Percentiles rank a stretch among this genome's conserved stretches.
Evolutionary conservation across 495 filamentous ascomycete genomes (phyloP).

Genomic region (Bombardia bombarda): DNA sequence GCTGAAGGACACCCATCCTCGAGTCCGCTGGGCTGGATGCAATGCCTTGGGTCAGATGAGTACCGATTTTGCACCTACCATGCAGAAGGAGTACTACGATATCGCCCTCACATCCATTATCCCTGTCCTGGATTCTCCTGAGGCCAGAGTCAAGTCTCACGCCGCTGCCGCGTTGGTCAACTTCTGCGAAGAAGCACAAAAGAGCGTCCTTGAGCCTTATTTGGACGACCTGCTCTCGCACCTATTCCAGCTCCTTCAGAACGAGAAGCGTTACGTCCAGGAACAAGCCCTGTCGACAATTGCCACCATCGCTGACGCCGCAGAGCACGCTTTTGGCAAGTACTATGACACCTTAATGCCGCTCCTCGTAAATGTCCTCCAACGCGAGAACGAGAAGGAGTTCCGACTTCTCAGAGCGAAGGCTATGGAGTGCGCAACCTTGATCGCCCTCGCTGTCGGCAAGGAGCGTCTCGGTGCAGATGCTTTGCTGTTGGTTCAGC

Average conservation of each 20-base stretch:
- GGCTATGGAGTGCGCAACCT: slow-evolving; percentile 98
- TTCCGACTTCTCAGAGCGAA: slow-evolving; percentile 86
- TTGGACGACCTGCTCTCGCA: slow-evolving; percentile 78
- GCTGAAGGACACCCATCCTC: slow-evolving; percentile 83
- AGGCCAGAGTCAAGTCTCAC: slow-evolving; percentile 93
- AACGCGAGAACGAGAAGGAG: slow-evolving; percentile 85
- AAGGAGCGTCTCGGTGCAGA: slow-evolving; percentile 85
- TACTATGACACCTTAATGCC: slow-evolving; percentile 97
- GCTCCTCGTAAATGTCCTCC: slow-evolving; percentile 78
- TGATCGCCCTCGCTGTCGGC: slow-evolving; percentile 93
- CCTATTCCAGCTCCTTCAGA: slow-evolving; percentile 76
- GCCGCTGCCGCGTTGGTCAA: slow-evolving; percentile 96
- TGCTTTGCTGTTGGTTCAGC: slow-evolving; percentile 74
- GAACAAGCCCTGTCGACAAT: slow-evolving; percentile 98
- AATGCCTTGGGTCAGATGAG: slow-evolving; percentile 99
- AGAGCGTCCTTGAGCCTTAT: slow-evolving; percentile 85
- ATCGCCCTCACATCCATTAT: slow-evolving; percentile 83
- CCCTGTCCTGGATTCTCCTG: slow-evolving; percentile 79
- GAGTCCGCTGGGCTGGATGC: slow-evolving; percentile 96
- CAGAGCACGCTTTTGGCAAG: slow-evolving; percentile 88
- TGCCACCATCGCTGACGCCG: slow-evolving; percentile 96
- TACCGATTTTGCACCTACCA: slow-evolving; percentile 96
- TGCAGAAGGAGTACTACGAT: slow-evolving; percentile 93
- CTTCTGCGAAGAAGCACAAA: slow-evolving; percentile 98
- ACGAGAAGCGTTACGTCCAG: slow-evolving; percentile 90